Evolutionary conservation across 2,329 filamentous ascomycete genomes (phyloP).

Genomic region (Metarhizium rileyi): DNA sequence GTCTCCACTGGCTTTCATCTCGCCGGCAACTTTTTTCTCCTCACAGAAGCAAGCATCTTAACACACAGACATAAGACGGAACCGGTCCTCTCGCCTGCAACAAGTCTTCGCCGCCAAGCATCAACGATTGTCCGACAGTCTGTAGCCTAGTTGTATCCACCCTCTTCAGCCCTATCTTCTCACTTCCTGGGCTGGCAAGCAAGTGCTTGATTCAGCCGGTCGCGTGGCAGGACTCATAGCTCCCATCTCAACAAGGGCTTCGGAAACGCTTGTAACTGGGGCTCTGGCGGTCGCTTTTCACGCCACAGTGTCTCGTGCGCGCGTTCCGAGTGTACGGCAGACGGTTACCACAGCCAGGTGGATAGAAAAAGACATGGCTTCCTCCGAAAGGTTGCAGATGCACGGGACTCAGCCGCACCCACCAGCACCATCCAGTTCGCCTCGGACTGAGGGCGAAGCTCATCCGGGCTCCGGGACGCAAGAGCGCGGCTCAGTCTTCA

Average conservation of each 20-base stretch:
- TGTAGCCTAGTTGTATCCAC: background rate
- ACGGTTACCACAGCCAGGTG: background rate
- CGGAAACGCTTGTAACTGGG: background rate
- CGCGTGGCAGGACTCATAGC: background rate
- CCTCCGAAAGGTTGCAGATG: conserved; percentile 25
- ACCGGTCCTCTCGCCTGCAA: background rate
- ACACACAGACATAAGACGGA: background rate
- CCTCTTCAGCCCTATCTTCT: background rate
- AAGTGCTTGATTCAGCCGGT: background rate
- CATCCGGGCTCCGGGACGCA: background rate
- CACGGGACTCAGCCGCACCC: conserved; percentile 7
- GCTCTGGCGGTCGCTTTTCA: background rate
- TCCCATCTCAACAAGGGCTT: background rate
- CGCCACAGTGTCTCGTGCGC: background rate
- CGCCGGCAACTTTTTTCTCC: background rate
- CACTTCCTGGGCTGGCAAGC: background rate
- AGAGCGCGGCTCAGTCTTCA: conserved; percentile 7
- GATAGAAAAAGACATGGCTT: conserved; percentile 1
- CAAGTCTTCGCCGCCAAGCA: background rate
- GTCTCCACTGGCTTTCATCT: background rate
- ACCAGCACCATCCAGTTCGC: conserved; percentile 4
- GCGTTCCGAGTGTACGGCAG: background rate
- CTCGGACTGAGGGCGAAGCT: conserved; percentile 7
- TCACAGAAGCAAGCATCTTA: background rate
- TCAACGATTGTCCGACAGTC: background rate